phyloP scores from a whole-genome alignment of 192 early-diverging fungal genomes.

The Linnemannia elongata region DNA sequence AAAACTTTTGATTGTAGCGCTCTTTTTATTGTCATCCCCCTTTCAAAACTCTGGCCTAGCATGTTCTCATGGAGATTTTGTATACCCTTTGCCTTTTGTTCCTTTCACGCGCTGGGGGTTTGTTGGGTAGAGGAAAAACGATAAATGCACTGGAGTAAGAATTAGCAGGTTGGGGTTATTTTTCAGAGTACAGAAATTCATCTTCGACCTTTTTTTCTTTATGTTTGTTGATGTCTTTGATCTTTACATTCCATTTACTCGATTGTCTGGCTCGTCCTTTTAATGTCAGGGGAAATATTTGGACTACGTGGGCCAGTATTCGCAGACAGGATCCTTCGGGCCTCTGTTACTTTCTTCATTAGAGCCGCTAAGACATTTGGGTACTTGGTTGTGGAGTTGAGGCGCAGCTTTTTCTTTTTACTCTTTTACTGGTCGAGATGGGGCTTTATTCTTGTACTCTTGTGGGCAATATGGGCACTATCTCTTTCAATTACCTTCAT shows the following conservation, averaged over 20 bases:
- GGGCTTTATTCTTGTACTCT: background rate
- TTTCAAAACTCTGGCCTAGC: constrained; percentile 3
- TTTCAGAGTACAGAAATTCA: background rate
- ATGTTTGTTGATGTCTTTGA: background rate
- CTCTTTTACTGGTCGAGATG: background rate
- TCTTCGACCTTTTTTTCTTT: background rate
- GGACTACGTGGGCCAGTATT: constrained; percentile 9
- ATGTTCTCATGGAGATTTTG: background rate
- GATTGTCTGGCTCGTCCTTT: background rate
- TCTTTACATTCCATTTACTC: background rate
- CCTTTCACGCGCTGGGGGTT: background rate
- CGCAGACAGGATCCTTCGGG: background rate
- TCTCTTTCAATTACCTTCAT: background rate
- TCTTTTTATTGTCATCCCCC: background rate
- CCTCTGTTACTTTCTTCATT: background rate
- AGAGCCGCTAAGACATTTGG: background rate
- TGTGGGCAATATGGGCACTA: background rate
- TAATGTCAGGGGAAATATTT: background rate
- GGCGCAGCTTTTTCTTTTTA: background rate
- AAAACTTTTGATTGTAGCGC: background rate
- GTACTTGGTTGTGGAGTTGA: background rate
- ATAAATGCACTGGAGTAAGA: background rate
- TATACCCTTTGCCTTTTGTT: background rate
- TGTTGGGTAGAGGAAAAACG: background rate
- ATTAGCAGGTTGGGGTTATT: background rate